phyloP scores from a whole-genome alignment of 1,284 basidiomycete species.

The Cutaneotrichosporon sp. region DNA sequence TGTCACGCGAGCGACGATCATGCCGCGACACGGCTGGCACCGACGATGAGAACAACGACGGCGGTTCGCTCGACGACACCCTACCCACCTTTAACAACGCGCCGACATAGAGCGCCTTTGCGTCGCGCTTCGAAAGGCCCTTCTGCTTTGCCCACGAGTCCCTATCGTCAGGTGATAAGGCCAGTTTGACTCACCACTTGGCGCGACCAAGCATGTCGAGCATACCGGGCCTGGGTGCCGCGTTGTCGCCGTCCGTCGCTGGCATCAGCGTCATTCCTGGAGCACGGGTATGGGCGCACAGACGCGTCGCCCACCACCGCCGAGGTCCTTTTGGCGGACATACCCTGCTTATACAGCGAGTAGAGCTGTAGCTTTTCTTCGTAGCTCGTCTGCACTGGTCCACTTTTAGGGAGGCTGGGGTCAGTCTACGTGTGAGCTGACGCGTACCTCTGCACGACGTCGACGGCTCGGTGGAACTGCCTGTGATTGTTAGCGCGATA shows the following conservation, averaged over 20 bases:
- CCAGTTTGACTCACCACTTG: slow-evolving; percentile 68
- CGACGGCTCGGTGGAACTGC: slow-evolving; percentile 90
- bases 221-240: slow-evolving; percentile 42
- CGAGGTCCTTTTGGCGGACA: slow-evolving; percentile 13
- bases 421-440: slow-evolving; percentile 9
- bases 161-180: slow-evolving; percentile 53
- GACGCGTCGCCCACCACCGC: background rate
- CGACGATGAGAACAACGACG: background rate
- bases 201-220: slow-evolving; percentile 82
- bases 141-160: slow-evolving; percentile 93
- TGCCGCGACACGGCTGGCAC: background rate
- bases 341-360: slow-evolving; percentile 92
- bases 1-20: background rate
- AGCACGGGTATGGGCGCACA: background rate
- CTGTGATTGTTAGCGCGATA: slow-evolving; percentile 33
- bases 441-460: slow-evolving; percentile 72
- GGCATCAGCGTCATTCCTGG: slow-evolving; percentile 11
- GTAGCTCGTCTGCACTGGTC: slow-evolving; percentile 93
- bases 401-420: slow-evolving; percentile 74
- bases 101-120: slow-evolving; percentile 86
- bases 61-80: background rate
- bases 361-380: slow-evolving; percentile 96
- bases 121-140: slow-evolving; percentile 72
- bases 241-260: slow-evolving; percentile 50
- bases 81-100: slow-evolving; percentile 71